Evolutionary conservation across 2,329 filamentous ascomycete species (phyloP).

Genomic region (Aspergillus bombycis): DNA sequence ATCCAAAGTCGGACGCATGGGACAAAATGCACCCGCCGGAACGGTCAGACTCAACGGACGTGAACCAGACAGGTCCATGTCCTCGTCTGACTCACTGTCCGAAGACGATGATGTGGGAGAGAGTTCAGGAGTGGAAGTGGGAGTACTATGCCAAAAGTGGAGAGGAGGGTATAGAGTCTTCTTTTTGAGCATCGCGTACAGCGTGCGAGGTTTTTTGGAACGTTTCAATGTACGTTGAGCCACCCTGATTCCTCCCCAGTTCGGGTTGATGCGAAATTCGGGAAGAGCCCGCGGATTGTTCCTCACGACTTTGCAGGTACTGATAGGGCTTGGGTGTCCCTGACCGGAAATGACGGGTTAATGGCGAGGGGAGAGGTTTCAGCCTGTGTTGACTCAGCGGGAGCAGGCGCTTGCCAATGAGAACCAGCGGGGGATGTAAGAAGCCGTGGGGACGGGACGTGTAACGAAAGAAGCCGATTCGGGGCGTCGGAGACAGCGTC

Average conservation of each 20-base stretch:
- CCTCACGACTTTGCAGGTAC: not conserved
- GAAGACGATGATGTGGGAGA: constrained; percentile 46
- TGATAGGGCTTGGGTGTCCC: not conserved
- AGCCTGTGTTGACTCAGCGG: not conserved
- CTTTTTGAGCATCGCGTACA: constrained; percentile 45
- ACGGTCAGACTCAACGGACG: constrained; percentile 49
- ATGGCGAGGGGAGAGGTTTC: not conserved
- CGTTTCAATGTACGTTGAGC: constrained; percentile 17
- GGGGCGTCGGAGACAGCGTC: constrained; percentile 6
- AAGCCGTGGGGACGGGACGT: constrained; percentile 17
- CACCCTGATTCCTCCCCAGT: constrained; percentile 15
- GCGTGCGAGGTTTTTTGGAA: constrained; percentile 26
- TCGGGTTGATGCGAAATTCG: constrained; percentile 11
- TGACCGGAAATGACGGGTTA: not conserved
- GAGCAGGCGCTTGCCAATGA: not conserved
- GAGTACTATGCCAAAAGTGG: constrained; percentile 43
- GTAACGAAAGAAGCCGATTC: constrained; percentile 14
- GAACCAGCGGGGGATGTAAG: constrained; percentile 13
- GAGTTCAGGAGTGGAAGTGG: constrained; percentile 49
- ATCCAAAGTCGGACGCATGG: constrained; percentile 71
- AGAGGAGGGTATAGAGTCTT: constrained; percentile 38
- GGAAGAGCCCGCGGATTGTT: not conserved
- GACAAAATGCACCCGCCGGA: constrained; percentile 41
- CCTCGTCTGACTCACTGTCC: constrained; percentile 49
- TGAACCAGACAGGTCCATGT: constrained; percentile 45